A percentile compares a stretch with the other conserved stretches of the same genome.
Conservation (phyloP, 139 green algal genomes). For the Astrephomene gubernaculifera region DNA sequence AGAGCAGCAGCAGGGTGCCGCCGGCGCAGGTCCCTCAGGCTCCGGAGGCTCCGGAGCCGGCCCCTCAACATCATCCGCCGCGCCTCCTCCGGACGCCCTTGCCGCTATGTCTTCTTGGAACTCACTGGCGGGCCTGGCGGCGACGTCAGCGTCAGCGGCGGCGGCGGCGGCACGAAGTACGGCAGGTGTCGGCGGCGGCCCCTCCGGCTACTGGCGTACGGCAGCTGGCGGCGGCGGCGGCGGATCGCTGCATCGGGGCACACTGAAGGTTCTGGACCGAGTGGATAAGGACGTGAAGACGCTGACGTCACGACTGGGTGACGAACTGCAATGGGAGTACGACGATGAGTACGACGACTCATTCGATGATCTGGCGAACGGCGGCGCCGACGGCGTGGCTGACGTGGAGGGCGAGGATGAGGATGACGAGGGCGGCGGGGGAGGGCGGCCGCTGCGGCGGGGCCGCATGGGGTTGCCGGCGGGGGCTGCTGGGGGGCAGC, state of each 20-base stretch:
- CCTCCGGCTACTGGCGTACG: slow-evolving; percentile 5
- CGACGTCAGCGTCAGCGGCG: background rate
- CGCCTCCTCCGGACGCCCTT: background rate
- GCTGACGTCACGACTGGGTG: slow-evolving; percentile 49
- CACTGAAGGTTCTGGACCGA: slow-evolving; percentile 50
- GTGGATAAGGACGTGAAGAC: slow-evolving; percentile 43
- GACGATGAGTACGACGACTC: slow-evolving; percentile 91
- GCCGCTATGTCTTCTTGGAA: slow-evolving; percentile 24
- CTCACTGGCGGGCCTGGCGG: slow-evolving; percentile 21
- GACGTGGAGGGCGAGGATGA: slow-evolving; percentile 73
- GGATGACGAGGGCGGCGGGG: background rate
- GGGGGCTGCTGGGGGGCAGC: too few species aligned
- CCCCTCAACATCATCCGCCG: too few species aligned
- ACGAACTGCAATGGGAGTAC: slow-evolving; percentile 73
- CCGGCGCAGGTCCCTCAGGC: background rate
- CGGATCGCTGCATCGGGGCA: slow-evolving; percentile 49
- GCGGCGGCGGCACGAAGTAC: background rate
- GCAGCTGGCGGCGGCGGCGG: slow-evolving; percentile 23
- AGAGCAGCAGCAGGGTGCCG: background rate
- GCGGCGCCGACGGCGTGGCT: slow-evolving; percentile 65
- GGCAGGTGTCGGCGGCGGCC: too few species aligned
- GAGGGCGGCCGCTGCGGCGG: too few species aligned
- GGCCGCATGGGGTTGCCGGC: too few species aligned
- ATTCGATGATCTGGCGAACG: slow-evolving; percentile 77
- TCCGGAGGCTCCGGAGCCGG: background rate